phyloP scores from a whole-genome alignment of 1,284 basidiomycete species.

The Melampsora americana region DNA sequence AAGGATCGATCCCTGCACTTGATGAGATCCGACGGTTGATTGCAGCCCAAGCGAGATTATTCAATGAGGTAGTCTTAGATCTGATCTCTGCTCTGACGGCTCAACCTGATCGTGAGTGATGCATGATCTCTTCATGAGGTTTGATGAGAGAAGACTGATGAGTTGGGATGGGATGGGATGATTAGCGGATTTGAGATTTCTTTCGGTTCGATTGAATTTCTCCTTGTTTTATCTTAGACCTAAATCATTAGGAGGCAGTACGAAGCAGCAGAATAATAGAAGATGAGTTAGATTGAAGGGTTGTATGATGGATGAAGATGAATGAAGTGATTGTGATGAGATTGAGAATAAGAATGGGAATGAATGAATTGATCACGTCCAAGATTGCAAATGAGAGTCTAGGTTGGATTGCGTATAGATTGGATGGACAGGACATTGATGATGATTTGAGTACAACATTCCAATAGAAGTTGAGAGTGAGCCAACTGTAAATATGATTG shows the following conservation, averaged over 20 bases:
- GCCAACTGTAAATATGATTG: too few species aligned
- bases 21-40: conserved; percentile 13
- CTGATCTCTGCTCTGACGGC: too few species aligned
- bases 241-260: neutral
- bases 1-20: neutral
- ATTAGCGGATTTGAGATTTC: conserved; percentile 39
- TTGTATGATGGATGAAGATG: too few species aligned
- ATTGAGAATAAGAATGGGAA: too few species aligned
- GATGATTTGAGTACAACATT: too few species aligned
- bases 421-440: too few species aligned
- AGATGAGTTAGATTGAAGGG: neutral
- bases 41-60: neutral
- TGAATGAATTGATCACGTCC: too few species aligned
- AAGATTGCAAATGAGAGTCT: neutral
- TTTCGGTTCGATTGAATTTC: conserved; percentile 37
- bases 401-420: too few species aligned
- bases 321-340: too few species aligned
- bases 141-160: neutral
- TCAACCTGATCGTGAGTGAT: conserved; percentile 35
- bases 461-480: too few species aligned
- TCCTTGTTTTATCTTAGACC: conserved; percentile 34
- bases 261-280: neutral
- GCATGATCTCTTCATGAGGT: neutral
- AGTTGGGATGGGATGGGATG: too few species aligned
- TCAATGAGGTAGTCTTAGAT: conserved; percentile 37